These are phyloP conservation scores for Pseudozyma thailandica DNA, from an alignment of 1,284 basidiomycete genomes.

Conservation along the genomic window DNA sequence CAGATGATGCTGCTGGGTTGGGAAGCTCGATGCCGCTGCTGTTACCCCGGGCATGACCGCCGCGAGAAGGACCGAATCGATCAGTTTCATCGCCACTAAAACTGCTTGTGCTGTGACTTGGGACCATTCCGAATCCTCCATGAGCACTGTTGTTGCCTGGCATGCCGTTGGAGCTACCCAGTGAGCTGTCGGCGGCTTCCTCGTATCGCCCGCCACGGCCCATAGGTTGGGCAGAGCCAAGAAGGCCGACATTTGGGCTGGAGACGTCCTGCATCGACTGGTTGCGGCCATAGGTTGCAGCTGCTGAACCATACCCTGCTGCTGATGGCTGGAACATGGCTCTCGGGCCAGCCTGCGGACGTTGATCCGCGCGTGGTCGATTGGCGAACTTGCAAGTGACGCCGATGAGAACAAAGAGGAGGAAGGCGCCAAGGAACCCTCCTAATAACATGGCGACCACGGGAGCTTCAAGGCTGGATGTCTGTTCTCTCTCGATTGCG, in stretches of 20 bases:
- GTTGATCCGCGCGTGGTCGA: slow-evolving; percentile 25
- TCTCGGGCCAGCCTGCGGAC: slow-evolving; percentile 14
- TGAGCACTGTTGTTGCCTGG: not conserved
- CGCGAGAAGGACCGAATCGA: slow-evolving; percentile 17
- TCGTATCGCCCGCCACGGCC: slow-evolving; percentile 45
- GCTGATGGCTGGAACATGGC: slow-evolving; percentile 52
- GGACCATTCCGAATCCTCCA: slow-evolving; percentile 33
- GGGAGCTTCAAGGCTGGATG: slow-evolving; percentile 30
- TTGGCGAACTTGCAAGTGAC: slow-evolving; percentile 45
- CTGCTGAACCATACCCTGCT: slow-evolving; percentile 41
- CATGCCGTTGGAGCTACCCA: slow-evolving; percentile 30
- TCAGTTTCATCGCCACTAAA: slow-evolving; percentile 28
- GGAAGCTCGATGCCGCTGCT: slow-evolving; percentile 50
- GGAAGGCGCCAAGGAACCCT: slow-evolving; percentile 38
- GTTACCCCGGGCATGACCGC: slow-evolving; percentile 37
- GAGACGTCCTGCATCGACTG: slow-evolving; percentile 38
- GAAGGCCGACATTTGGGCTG: slow-evolving; percentile 32
- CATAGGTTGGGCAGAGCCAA: slow-evolving; percentile 50
- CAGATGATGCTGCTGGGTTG: slow-evolving; percentile 36
- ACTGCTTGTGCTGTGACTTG: slow-evolving; percentile 32
- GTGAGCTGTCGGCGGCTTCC: slow-evolving; percentile 28
- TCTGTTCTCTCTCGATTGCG: slow-evolving; percentile 20
- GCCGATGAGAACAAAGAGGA: slow-evolving; percentile 41
- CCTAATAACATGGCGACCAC: slow-evolving; percentile 42
- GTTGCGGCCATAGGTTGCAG: slow-evolving; percentile 11